Conservation (phyloP, 352 stramenopile species). For the Pythium plurisporium region DNA sequence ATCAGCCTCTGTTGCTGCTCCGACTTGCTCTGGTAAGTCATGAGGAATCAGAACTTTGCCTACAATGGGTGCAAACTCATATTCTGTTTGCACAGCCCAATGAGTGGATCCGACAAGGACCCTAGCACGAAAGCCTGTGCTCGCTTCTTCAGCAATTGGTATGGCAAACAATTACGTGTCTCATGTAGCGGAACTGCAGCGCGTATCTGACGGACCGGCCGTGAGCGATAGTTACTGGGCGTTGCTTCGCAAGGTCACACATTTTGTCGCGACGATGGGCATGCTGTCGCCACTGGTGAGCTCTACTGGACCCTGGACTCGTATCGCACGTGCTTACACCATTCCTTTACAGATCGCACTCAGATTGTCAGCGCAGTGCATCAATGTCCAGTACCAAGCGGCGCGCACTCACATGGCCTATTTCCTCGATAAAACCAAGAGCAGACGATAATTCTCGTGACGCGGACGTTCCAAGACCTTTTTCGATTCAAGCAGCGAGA, state of each 20-base stretch:
- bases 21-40: slow-evolving; percentile 27
- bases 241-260: slow-evolving; percentile 15
- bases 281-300: slow-evolving; percentile 12
- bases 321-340: too few species aligned
- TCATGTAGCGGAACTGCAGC: too few species aligned
- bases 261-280: slow-evolving; percentile 18
- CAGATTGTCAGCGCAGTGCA: background rate
- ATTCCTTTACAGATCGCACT: slow-evolving; percentile 10
- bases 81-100: slow-evolving; percentile 14
- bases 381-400: slow-evolving; percentile 9
- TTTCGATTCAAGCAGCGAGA: background rate
- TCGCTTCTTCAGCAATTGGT: slow-evolving; percentile 33
- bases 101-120: slow-evolving; percentile 7
- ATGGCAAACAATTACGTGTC: background rate
- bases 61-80: background rate
- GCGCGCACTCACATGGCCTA: slow-evolving; percentile 12
- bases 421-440: slow-evolving; percentile 4
- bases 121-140: slow-evolving; percentile 26
- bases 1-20: slow-evolving; percentile 37
- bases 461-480: background rate
- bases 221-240: slow-evolving; percentile 13
- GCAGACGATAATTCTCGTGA: too few species aligned
- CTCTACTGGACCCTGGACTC: too few species aligned
- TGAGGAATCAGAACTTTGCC: background rate
- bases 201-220: too few species aligned